Evolutionary conservation across 1,284 basidiomycete genomes (phyloP).

Genomic region (Ustilago xerochloae): DNA sequence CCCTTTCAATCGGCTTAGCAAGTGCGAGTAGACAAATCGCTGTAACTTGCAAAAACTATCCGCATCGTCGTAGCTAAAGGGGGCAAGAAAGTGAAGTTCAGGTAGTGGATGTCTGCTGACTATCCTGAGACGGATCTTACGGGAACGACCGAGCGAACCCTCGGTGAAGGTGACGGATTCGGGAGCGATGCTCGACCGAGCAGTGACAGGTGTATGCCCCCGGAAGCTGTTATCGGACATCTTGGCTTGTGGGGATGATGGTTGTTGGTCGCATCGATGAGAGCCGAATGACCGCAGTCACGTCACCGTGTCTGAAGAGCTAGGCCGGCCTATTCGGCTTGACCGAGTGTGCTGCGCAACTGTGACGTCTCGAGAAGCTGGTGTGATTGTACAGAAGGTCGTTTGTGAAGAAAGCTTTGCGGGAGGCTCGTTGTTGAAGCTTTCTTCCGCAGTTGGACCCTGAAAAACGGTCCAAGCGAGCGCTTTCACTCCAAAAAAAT

Average conservation of each 20-base stretch:
- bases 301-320: too few relatives aligned
- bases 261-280: too few relatives aligned
- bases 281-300: too few relatives aligned
- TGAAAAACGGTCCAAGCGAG: too few relatives aligned
- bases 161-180: constrained; percentile 7
- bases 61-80: constrained; percentile 16
- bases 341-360: too few relatives aligned
- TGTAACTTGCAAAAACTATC: constrained; percentile 21
- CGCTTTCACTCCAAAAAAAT: too few relatives aligned
- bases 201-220: constrained; percentile 16
- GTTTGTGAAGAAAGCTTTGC: too few relatives aligned
- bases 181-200: constrained; percentile 18
- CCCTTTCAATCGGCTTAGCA: constrained; percentile 19
- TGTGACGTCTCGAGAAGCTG: too few relatives aligned
- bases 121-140: constrained; percentile 32
- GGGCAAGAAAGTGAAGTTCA: constrained; percentile 37
- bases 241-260: background rate
- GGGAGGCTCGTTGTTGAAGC: too few relatives aligned
- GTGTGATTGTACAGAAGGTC: too few relatives aligned
- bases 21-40: constrained; percentile 15
- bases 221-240: constrained; percentile 32
- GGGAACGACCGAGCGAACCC: background rate
- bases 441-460: constrained; percentile 10
- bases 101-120: constrained; percentile 36
- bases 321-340: too few relatives aligned